Percentiles rank a stretch among this genome's conserved stretches.
Conservation (phyloP, 116 monocot species). For the Dioscorea cayenensis region DNA sequence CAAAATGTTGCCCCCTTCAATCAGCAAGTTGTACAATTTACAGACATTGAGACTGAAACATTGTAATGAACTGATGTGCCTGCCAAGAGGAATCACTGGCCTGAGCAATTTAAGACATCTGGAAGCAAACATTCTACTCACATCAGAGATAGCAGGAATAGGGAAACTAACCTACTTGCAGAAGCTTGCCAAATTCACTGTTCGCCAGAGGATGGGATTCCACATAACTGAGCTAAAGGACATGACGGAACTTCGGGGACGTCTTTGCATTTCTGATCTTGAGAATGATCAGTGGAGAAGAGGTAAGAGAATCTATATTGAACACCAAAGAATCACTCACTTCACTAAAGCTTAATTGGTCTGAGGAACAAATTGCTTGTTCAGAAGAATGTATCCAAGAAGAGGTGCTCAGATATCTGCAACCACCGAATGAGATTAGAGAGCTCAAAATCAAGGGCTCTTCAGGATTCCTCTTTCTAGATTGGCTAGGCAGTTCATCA, state of each 20-base stretch:
- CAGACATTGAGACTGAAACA: constrained; percentile 22
- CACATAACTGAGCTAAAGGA: constrained; percentile 9
- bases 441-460: background rate
- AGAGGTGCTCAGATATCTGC: constrained; percentile 4
- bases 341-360: background rate
- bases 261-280: background rate
- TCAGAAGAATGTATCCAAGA: background rate
- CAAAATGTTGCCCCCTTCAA: constrained; percentile 14
- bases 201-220: background rate
- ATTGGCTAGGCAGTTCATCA: constrained; percentile 1
- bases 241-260: background rate
- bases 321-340: background rate
- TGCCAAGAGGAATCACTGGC: background rate
- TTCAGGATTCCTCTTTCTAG: background rate
- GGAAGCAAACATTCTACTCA: background rate
- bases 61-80: background rate
- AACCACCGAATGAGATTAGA: background rate
- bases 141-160: background rate
- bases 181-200: constrained; percentile 3
- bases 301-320: background rate
- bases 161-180: constrained; percentile 15
- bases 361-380: background rate
- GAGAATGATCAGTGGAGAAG: background rate
- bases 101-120: constrained; percentile 8
- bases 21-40: constrained; percentile 27